phyloP scores from a whole-genome alignment of 2,329 filamentous ascomycete species.

The Elsinoe fawcettii region DNA sequence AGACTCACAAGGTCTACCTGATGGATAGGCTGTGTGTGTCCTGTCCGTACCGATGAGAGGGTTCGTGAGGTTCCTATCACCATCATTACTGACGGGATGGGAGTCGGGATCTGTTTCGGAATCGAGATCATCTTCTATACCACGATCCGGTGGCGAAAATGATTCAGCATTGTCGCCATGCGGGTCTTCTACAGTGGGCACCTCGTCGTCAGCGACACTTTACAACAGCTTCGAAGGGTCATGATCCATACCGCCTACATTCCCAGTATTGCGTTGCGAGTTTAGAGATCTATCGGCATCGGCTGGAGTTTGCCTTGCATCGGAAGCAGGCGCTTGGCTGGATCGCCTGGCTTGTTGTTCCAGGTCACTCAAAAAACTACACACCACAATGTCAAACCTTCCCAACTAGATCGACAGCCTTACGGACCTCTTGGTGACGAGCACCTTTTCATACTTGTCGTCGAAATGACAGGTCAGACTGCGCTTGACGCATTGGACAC shows the following conservation, averaged over 20 bases:
- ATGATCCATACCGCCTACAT: too few relatives aligned
- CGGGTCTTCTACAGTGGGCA: not conserved
- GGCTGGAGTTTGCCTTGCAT: not conserved
- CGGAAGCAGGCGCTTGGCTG: not conserved
- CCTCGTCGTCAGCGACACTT: too few relatives aligned
- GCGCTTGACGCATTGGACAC: slow-evolving; percentile 36
- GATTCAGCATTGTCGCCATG: not conserved
- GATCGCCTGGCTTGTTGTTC: not conserved
- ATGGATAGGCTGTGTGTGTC: not conserved
- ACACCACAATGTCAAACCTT: slow-evolving; percentile 10
- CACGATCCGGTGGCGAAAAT: not conserved
- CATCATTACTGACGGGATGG: not conserved
- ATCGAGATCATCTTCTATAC: not conserved
- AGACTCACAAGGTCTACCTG: not conserved
- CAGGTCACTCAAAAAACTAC: slow-evolving; percentile 9
- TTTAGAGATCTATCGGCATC: not conserved
- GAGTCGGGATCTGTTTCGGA: not conserved
- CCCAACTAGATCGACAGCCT: not conserved
- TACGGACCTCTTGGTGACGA: slow-evolving; percentile 34
- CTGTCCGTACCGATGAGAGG: not conserved
- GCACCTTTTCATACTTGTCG: slow-evolving; percentile 40
- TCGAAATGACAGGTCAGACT: slow-evolving; percentile 36
- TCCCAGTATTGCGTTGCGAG: not conserved
- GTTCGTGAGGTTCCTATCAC: not conserved
- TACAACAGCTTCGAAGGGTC: too few relatives aligned